Base-by-base conservation (phyloP, 1,284 basidiomycete genomes). In the Somion occarium region DNA sequence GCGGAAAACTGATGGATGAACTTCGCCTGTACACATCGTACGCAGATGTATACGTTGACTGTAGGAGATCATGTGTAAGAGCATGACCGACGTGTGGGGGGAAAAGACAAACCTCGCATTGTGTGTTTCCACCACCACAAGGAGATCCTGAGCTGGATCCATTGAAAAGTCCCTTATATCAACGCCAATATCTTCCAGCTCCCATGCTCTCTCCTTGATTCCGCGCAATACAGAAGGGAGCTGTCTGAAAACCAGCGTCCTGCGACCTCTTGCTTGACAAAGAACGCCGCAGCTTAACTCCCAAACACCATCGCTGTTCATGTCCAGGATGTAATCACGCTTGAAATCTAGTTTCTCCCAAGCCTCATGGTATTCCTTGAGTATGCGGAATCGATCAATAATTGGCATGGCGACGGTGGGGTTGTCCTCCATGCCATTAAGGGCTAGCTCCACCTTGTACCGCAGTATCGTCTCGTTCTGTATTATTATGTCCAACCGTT, bases 281-380 rank as follows among this genome's bases (percentile, higher is more conserved):
- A 85, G 62, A 3, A 86, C 75, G 15, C 79, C 79, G 2, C 81
- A 82, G 52, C 73, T 80, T 1, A 86, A 71, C 57, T 86, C 83
- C 74, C 83, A 71, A 3, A 69, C 59, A 12, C 50, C 47, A 12
- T 66, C 65, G 1, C 41, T 25, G 5, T 61, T 52, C 71, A 78
- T 76, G 9, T 64, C 65, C 30, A 79, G 53, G 11, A 59, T 63
- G 12, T 63, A 56, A n/a, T 67, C 61, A 18, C 66, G 54, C 11
- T 62, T 69, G 71, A 70, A 80, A 13, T 60, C 56, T 15, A 80
- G 56, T 4, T 64, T 56, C 39, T 67, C 65, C 83, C 82, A 84
- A 9, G 75, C 73, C 9, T 57, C 53, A 46, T 76, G 72, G 55
- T 78, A 73, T 13, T 67, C 61, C 41, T 65, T 65, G 23, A 86